Base-by-base conservation (phyloP, 257 asterid genomes). In the Capsicum baccatum region DNA sequence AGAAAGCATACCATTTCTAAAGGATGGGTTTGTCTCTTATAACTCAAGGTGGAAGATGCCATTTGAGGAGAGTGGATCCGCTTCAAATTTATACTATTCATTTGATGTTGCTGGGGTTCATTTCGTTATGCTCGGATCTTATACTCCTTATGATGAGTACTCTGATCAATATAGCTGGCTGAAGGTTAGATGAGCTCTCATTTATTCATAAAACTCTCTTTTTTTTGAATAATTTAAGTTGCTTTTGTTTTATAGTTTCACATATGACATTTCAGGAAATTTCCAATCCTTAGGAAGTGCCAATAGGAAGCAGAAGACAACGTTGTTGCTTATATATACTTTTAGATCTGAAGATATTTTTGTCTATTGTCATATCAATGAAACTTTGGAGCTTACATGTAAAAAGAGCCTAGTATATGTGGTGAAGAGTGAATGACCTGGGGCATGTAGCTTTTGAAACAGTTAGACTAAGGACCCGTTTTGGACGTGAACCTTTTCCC, bases 21-120 rank as follows among this genome's bases (percentile, higher is more conserved):
- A 87, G 79, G 94, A 92, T 6, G 85, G 90, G 17, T 96, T 96
- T 85, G 83, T 83, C 55, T 87, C 99, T 12, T 97, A 93, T 87
- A 97, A 95, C 89, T 90, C 98, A 3, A 94, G 99, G 85, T 96
- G 99, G 99, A 94, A 91, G 91, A 96, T 96, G 99, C 98, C 99
- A 2, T 96, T 87, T 84, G 74, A 64, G 50, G 99, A 96, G 94
- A 96, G 99, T 87, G 89, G 84, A 39, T 96, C 99, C 6, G 8
- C 21, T 88, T 96, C 99, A 10, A 96, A 96, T 84, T 88, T 96
- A 70, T 96, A 91, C 85, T 96, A 96, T 59, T 96, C 99, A 1
- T 97, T 97, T 86, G 98, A 95, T 79, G 99, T 92, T 82, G 92
- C 99, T 0, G 99, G 99, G 14, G 95, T 90, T 85, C 99, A 96